phyloP scores from a whole-genome alignment of 345 rosid genomes.

The Eucalyptus globulus region DNA sequence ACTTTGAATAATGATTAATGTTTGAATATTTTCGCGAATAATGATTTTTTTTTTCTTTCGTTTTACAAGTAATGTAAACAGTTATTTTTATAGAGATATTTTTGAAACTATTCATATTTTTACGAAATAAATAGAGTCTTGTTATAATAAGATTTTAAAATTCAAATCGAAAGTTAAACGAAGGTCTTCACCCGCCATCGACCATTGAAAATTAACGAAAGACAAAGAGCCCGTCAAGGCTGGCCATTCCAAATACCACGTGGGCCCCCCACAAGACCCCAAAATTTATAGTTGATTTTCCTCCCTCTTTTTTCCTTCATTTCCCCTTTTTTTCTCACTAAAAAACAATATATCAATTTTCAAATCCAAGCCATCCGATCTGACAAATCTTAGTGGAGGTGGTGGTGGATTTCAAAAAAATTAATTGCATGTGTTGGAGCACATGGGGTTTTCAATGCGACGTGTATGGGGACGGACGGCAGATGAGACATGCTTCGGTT shows the following conservation, averaged over 20 bases:
- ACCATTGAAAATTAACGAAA: neutral
- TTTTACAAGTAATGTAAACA: neutral
- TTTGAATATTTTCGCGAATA: accelerated
- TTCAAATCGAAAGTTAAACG: neutral
- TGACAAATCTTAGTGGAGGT: neutral
- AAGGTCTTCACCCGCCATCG: neutral
- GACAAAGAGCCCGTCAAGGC: neutral
- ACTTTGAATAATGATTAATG: neutral
- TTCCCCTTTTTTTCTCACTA: neutral
- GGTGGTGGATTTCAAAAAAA: neutral
- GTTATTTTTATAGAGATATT: neutral
- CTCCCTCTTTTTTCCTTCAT: neutral
- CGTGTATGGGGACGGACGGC: neutral
- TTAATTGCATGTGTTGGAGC: neutral
- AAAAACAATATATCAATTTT: neutral
- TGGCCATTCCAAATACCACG: neutral
- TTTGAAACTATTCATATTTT: neutral
- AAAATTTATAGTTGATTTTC: neutral
- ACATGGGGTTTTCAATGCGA: neutral
- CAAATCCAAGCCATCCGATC: neutral
- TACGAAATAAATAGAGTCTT: neutral
- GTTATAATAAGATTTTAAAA: too few species aligned
- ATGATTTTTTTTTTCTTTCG: accelerated
- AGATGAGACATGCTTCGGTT: neutral
- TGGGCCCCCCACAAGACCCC: neutral